These are phyloP conservation scores for Silene vulgaris DNA, from an alignment of 179 eudicot species.

Conservation along the genomic window DNA sequence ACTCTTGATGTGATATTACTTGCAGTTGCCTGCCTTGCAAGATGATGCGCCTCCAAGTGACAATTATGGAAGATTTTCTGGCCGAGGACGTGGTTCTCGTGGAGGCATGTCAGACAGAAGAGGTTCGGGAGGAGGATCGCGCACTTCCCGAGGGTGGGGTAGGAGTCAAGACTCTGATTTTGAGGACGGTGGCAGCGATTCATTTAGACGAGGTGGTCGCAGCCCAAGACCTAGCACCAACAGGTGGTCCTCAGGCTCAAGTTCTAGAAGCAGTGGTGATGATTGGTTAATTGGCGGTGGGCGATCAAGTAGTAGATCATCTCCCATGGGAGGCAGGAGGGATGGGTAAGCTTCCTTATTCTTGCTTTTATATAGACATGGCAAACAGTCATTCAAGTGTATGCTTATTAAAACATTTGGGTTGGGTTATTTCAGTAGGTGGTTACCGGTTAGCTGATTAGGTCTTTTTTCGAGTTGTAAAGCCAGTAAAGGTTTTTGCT, in stretches of 20 bases:
- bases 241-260: constrained; percentile 31
- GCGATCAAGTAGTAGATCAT: constrained; percentile 14
- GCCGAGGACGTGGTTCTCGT: constrained; percentile 48
- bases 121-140: constrained; percentile 33
- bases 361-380: neutral
- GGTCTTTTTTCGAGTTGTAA: no score
- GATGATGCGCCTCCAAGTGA: constrained; percentile 85
- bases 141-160: constrained; percentile 56
- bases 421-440: no score
- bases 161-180: constrained; percentile 38
- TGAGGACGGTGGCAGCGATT: constrained; percentile 33
- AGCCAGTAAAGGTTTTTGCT: no score
- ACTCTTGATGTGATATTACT: constrained; percentile 16
- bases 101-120: constrained; percentile 53
- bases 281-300: constrained; percentile 71
- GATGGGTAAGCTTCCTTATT: constrained; percentile 48
- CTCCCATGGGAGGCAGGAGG: constrained; percentile 27
- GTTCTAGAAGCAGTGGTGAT: constrained; percentile 49
- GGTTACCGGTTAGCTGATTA: no score
- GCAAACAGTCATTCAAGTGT: no score
- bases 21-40: constrained; percentile 92
- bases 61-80: constrained; percentile 72
- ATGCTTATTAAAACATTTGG: no score
- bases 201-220: constrained; percentile 53
- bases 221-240: constrained; percentile 37